phyloP scores from a whole-genome alignment of 2,329 filamentous ascomycete genomes.

The Fusarium buharicum region DNA sequence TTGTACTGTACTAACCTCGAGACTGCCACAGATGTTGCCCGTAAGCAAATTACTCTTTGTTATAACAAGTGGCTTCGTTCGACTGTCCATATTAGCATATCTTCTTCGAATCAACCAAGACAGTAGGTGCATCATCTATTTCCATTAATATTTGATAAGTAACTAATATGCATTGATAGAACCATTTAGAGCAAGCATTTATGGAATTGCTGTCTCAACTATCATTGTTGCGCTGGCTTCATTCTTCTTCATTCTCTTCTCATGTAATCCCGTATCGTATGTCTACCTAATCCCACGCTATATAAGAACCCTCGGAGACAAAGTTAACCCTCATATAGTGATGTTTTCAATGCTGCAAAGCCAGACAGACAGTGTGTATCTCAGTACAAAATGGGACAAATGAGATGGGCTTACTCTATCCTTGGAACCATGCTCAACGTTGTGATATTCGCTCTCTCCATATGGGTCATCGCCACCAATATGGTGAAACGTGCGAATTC shows the following conservation, averaged over 20 bases:
- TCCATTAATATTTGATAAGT: not conserved
- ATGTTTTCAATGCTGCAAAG: conserved; percentile 35
- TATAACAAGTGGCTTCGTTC: conserved; percentile 34
- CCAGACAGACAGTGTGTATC: conserved; percentile 30
- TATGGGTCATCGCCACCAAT: conserved; percentile 52
- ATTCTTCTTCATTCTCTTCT: conserved; percentile 39
- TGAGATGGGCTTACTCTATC: conserved; percentile 50
- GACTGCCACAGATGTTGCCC: conserved; percentile 21
- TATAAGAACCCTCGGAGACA: not conserved
- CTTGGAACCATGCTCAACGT: conserved; percentile 50
- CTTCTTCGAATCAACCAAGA: conserved; percentile 36
- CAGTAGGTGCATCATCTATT: conserved; percentile 13
- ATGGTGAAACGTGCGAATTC: conserved; percentile 50
- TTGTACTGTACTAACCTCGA: not conserved
- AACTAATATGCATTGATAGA: not conserved
- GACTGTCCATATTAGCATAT: conserved; percentile 39
- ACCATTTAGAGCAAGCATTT: conserved; percentile 30
- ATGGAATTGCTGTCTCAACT: conserved; percentile 21
- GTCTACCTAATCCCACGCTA: not conserved
- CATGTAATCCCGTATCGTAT: conserved; percentile 37
- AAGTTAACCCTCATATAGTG: conserved; percentile 10
- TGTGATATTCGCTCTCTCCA: conserved; percentile 49
- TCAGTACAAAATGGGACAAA: conserved; percentile 32
- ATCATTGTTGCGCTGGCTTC: conserved; percentile 20
- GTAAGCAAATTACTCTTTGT: conserved; percentile 38